A percentile compares a stretch with the other conserved stretches of the same genome.
phyloP scores from a whole-genome alignment of 768 basidiomycete genomes.

The Podaxis carcinomalis region DNA sequence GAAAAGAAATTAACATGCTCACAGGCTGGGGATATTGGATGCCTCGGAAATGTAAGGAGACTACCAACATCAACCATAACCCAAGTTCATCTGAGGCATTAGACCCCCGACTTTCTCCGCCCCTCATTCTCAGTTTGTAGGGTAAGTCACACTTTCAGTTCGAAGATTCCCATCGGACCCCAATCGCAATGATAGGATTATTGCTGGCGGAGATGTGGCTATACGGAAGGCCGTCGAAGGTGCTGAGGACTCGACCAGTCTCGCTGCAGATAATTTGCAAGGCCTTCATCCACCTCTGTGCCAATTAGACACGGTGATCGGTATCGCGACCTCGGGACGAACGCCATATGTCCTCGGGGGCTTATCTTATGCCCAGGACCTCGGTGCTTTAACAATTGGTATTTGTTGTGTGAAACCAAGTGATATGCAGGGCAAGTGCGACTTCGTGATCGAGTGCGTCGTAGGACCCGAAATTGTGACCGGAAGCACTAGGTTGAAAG shows the following conservation, averaged over 20 bases:
- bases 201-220: constrained; percentile 26
- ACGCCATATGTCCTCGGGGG: constrained; percentile 32
- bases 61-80: not conserved
- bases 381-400: constrained; percentile 25
- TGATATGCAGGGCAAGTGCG: constrained; percentile 21
- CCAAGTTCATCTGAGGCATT: not conserved
- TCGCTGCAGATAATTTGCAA: constrained; percentile 21
- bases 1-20: not conserved
- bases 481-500: constrained; percentile 31
- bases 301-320: constrained; percentile 25
- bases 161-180: not conserved
- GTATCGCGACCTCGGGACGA: constrained; percentile 29
- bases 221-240: constrained; percentile 25
- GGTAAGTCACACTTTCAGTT: constrained; percentile 13
- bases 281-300: constrained; percentile 20
- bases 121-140: constrained; percentile 20
- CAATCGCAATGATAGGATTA: constrained; percentile 11
- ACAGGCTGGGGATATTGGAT: constrained; percentile 27
- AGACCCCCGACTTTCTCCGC: constrained; percentile 26
- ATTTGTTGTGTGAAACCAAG: constrained; percentile 25
- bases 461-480: constrained; percentile 29
- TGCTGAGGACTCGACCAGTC: constrained; percentile 28
- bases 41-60: constrained; percentile 23
- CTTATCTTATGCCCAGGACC: constrained; percentile 19
- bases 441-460: constrained; percentile 24